These are phyloP conservation scores for Metarhizium robertsii DNA, from an alignment of 2,329 filamentous ascomycete genomes.

Conservation along the genomic window DNA sequence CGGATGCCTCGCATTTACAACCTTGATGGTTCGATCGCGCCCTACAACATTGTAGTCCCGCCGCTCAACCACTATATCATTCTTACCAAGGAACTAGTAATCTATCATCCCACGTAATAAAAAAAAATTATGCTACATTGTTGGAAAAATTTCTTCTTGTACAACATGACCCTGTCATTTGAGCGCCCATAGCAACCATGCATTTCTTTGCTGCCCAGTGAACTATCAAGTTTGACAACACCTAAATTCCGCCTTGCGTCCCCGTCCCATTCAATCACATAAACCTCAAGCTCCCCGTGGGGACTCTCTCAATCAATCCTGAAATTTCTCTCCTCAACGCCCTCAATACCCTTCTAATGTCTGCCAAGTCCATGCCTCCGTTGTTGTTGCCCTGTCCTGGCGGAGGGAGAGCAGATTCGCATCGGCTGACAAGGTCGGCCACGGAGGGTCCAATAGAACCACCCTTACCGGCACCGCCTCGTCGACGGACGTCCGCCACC, in stretches of 20 bases:
- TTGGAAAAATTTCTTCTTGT: neutral
- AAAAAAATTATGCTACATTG: slow-evolving; percentile 6
- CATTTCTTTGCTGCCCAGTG: neutral
- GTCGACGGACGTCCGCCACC: slow-evolving; percentile 39
- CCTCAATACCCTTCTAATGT: slow-evolving; percentile 33
- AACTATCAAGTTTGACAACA: neutral
- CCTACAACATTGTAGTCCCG: neutral
- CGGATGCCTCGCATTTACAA: neutral
- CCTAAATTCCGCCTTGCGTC: neutral
- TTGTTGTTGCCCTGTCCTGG: slow-evolving; percentile 31
- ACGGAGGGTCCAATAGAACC: slow-evolving; percentile 33
- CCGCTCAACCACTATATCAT: neutral
- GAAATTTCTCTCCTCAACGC: slow-evolving; percentile 34
- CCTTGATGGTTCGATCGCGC: neutral
- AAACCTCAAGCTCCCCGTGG: slow-evolving; percentile 35
- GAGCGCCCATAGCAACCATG: neutral
- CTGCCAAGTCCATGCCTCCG: slow-evolving; percentile 35
- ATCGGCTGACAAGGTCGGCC: slow-evolving; percentile 39
- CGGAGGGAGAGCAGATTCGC: slow-evolving; percentile 35
- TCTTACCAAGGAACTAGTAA: neutral
- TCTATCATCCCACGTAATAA: neutral
- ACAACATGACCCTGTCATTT: slow-evolving; percentile 6
- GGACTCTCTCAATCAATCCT: slow-evolving; percentile 32
- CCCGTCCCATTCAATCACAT: slow-evolving; percentile 20
- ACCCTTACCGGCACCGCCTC: slow-evolving; percentile 31